Base-by-base conservation (phyloP, 441 rosid genomes). In the Pelargonium citronellum region DNA sequence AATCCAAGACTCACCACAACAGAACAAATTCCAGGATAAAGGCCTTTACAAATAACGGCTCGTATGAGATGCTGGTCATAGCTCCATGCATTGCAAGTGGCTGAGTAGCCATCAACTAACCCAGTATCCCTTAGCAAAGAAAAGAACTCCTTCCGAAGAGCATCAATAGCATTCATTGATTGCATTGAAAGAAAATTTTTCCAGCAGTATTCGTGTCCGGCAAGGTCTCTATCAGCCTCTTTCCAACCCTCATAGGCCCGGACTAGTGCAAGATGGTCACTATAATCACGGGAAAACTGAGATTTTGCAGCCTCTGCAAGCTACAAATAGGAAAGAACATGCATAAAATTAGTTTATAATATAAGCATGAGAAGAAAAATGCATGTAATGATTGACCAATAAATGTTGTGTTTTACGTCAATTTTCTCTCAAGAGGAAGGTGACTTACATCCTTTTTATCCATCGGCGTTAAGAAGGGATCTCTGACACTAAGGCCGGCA, bases 181-280 rank as follows among this genome's bases (percentile, higher is more conserved):
- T 95, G 99, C 41, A 92, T 85, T 74, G 98, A 95, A 60, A 95
- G 85, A 75, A 95, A 95, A 84, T 95, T 95, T 69, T 96, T 91
- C 99, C 99, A 95, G 76, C 97, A 95, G 77, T 87, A 95, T 78
- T 95, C 99, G 71, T 95, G 92, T 17, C 87, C 90, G 0, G 97
- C 87, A 69, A 92, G 97, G 84, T 95, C 98, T 78, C 91, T 84
- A 69, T 92, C 98, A 24, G 98, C 98, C 65, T 83, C 94, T 86
- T 95, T 95, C 98, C 99, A 92, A 65, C 99, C 99, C 84, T 95
- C 99, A 68, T 89, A 95, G 71, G 99, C 99, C 64, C 97, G 99
- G n/a, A 95, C 99, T 16, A 95, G 92, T 47, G 99, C 99, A 93
- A 92, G 89, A 74, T 95, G 99, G 81, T 95, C 99, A 73, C 99